Conservation (phyloP, 108 stramenopile genomes). For the Stephanodiscus minutulus region DNA sequence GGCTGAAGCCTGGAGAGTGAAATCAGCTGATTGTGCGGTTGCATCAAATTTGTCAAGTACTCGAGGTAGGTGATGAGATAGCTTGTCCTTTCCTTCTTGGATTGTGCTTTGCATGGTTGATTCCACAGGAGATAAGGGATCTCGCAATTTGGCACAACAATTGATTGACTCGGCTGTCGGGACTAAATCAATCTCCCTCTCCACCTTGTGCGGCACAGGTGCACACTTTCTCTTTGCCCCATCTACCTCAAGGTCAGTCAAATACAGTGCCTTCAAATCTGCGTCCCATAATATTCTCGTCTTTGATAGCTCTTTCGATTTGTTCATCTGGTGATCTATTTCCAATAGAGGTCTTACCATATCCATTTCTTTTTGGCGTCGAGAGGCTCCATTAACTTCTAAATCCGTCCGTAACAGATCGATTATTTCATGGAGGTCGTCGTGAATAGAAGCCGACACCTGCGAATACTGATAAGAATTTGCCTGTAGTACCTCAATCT, state of each 20-base stretch:
- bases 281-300: slow-evolving; percentile 16
- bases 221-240: slow-evolving; percentile 13
- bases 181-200: not conserved
- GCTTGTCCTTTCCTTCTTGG: slow-evolving; percentile 19
- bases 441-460: slow-evolving; percentile 11
- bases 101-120: not conserved
- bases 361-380: slow-evolving; percentile 28
- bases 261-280: slow-evolving; percentile 40
- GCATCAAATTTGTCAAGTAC: slow-evolving; percentile 14
- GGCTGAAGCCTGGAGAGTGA: not conserved
- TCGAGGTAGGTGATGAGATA: slow-evolving; percentile 19
- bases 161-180: not conserved
- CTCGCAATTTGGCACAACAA: not conserved
- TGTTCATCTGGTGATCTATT: slow-evolving; percentile 28
- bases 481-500: slow-evolving; percentile 15
- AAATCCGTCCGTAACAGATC: slow-evolving; percentile 37
- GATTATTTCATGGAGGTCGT: slow-evolving; percentile 45
- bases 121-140: slow-evolving; percentile 1
- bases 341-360: slow-evolving; percentile 31
- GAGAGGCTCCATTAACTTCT: slow-evolving; percentile 41
- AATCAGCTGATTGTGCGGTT: slow-evolving; percentile 6
- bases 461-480: slow-evolving; percentile 15
- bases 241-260: slow-evolving; percentile 39
- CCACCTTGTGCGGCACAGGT: not conserved
- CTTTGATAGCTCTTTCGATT: slow-evolving; percentile 10